Conservation (phyloP, 2,329 filamentous ascomycete genomes). For the Fusarium irregulare region DNA sequence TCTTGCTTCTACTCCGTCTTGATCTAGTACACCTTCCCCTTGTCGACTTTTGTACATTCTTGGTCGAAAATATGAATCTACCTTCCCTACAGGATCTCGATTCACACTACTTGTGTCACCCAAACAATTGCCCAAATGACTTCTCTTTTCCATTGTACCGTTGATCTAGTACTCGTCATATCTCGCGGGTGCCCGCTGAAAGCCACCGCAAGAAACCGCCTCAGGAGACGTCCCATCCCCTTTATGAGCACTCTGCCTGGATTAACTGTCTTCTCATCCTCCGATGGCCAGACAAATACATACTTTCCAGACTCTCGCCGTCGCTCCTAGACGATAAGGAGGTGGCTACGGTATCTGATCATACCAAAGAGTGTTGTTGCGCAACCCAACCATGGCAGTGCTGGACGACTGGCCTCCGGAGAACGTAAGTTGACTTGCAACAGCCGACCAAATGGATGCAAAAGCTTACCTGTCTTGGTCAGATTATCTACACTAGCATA, state of each 20-base stretch:
- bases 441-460: not conserved
- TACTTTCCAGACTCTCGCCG: not conserved
- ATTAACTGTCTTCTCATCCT: not conserved
- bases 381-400: conserved; percentile 54
- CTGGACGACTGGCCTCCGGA: conserved; percentile 63
- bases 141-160: not conserved
- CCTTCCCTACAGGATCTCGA: not conserved
- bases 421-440: conserved; percentile 49
- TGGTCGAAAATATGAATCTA: not conserved
- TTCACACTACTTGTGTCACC: conserved; percentile 1
- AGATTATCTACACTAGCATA: conserved; percentile 89
- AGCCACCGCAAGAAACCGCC: conserved; percentile 5
- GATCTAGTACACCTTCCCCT: not conserved
- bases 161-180: conserved; percentile 8
- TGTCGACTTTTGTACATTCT: not conserved
- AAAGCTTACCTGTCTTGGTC: not conserved
- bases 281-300: not conserved
- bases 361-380: not conserved
- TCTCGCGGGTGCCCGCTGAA: conserved; percentile 20
- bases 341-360: not conserved
- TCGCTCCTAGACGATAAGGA: too few relatives aligned
- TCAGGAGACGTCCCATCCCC: not conserved
- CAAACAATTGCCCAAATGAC: not conserved
- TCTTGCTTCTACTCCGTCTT: not conserved
- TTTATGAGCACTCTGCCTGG: not conserved